Evolutionary conservation across 2,329 filamentous ascomycete species (phyloP), one percentile per base, ranked within the genome.

Genomic region (Eutypella sp.): DNA sequence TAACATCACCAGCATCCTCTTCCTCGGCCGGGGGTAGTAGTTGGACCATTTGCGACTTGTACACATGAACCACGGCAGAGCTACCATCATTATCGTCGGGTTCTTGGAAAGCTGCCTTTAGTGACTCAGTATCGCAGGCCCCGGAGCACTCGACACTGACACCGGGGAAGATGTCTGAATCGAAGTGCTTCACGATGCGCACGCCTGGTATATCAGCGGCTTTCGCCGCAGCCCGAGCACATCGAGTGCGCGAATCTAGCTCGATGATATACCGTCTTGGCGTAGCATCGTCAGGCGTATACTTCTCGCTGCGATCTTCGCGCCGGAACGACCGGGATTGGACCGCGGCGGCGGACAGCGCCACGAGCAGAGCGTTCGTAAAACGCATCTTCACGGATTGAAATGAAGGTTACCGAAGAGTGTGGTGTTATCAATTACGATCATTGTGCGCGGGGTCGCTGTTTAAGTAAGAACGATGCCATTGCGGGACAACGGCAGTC

Each of bases 221-320:
- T 27, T 47, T 55, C 2, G 53, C 44, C 6, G 43, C 47, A 34
- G 51, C 44, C 19, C 39, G 47, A 13, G 50, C 40, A 40, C 46
- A 31, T 4, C 49, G 51, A 6, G 41, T 41, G 27, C 48, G 56
- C 37, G 53, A 54, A 45, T 52, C 53, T 22, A 57, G 41, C 42
- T 58, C 56, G 24, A 58, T 49, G 31, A 58, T 57, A 43, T 54
- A 58, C 29, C 56, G 51, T 29, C 50, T 48, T 3, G 55, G 53
- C 13, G 48, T 53, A 6, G 41, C 48, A 34, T 50, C 47, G 46
- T 22, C 47, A 18, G 41, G 23, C 22, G 37, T 44, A 3, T 27
- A 22, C 11, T 42, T 45, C 31, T 22, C 34, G 16, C 48, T 41
- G 19, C 42, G 13, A 7, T 47, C 33, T 23, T 45, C 45, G 29